Conservation (phyloP, 306 rosid species). For the Canavalia gladiata region DNA sequence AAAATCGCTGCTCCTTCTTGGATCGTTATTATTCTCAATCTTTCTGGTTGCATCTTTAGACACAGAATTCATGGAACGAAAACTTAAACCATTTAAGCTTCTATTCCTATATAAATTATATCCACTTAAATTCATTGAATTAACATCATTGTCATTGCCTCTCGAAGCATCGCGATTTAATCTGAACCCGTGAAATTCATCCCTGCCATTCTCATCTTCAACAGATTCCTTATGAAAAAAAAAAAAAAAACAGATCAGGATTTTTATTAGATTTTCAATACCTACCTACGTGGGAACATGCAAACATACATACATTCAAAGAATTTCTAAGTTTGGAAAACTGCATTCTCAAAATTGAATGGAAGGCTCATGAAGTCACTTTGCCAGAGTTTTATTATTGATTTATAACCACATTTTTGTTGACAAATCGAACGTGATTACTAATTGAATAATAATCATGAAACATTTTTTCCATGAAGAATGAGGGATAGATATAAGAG, state of each 20-base stretch:
- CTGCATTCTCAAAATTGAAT: background rate
- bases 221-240: constrained; percentile 23
- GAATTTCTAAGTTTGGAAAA: background rate
- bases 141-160: background rate
- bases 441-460: background rate
- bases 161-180: constrained; percentile 19
- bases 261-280: background rate
- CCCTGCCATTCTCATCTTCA: constrained; percentile 33
- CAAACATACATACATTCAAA: constrained; percentile 23
- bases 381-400: background rate
- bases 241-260: background rate
- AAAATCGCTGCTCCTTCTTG: constrained; percentile 43
- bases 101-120: constrained; percentile 32
- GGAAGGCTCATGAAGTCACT: background rate
- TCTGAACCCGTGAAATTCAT: constrained; percentile 46
- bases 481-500: background rate
- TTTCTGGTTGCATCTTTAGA: constrained; percentile 48
- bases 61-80: constrained; percentile 34
- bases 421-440: background rate
- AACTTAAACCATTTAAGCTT: constrained; percentile 43
- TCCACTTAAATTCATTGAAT: constrained; percentile 20
- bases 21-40: background rate
- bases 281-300: background rate
- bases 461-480: too few species aligned
- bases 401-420: constrained; percentile 26